These are phyloP conservation scores for Fusarium begoniae DNA, from an alignment of 2,329 filamentous ascomycete species.

Conservation along the genomic window DNA sequence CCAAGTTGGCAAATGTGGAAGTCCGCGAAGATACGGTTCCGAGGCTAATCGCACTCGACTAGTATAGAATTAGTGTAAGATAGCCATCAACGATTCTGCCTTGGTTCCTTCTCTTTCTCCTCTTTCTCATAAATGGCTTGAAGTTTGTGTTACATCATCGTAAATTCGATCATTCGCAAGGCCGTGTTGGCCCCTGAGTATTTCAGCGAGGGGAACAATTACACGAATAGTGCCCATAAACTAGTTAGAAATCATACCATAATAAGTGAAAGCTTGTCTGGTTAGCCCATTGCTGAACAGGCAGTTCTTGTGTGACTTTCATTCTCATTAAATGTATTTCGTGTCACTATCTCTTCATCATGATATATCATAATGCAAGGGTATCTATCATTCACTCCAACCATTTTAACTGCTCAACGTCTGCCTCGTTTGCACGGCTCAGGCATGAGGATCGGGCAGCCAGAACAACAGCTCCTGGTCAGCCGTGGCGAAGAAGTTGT, in stretches of 20 bases:
- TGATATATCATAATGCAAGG: slow-evolving; percentile 1
- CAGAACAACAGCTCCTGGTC: slow-evolving; percentile 86
- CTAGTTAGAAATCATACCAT: background rate
- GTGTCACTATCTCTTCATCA: background rate
- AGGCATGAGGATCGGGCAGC: slow-evolving; percentile 73
- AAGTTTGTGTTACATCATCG: background rate
- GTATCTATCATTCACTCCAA: slow-evolving; percentile 24
- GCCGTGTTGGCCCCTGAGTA: background rate
- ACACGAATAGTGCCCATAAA: background rate
- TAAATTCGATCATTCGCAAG: background rate
- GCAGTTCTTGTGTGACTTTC: background rate
- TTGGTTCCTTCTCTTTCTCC: background rate
- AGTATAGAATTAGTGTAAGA: background rate
- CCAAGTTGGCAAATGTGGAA: slow-evolving; percentile 18
- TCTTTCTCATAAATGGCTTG: background rate
- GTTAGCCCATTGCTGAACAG: background rate
- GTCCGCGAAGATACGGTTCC: slow-evolving; percentile 6
- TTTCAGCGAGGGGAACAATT: background rate
- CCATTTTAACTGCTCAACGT: background rate
- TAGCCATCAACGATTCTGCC: background rate
- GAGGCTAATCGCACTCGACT: slow-evolving; percentile 5
- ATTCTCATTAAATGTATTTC: background rate
- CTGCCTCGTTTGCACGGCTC: slow-evolving; percentile 25
- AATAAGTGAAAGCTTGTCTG: background rate
- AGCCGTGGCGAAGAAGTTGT: slow-evolving; percentile 90